phyloP scores from a whole-genome alignment of 306 rosid genomes.

The Vigna reflexopilosa region DNA sequence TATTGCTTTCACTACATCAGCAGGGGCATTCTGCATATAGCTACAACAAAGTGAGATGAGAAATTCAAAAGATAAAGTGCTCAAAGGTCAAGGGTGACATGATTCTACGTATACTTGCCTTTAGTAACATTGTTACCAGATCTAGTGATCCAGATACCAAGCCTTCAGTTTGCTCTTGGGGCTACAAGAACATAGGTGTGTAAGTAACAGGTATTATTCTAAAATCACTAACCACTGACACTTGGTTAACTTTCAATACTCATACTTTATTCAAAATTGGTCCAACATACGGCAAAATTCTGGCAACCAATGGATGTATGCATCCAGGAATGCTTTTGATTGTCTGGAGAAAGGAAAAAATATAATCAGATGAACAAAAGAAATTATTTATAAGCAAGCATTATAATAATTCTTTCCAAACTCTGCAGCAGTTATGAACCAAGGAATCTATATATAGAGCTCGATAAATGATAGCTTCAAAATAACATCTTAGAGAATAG shows the following conservation, averaged over 20 bases:
- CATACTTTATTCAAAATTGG: slow-evolving; percentile 77
- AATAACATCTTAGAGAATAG: slow-evolving; percentile 9
- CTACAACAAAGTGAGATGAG: slow-evolving; percentile 53
- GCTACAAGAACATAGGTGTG: slow-evolving; percentile 55
- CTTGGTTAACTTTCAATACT: slow-evolving; percentile 37
- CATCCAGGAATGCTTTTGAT: slow-evolving; percentile 84
- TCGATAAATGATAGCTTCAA: slow-evolving; percentile 9
- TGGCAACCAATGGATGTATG: slow-evolving; percentile 76
- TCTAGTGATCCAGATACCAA: slow-evolving; percentile 91
- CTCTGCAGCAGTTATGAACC: slow-evolving; percentile 21
- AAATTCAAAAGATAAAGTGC: slow-evolving; percentile 39
- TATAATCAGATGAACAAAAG: slow-evolving; percentile 29
- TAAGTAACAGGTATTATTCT: slow-evolving; percentile 44
- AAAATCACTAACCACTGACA: slow-evolving; percentile 23
- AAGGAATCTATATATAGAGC: slow-evolving; percentile 23
- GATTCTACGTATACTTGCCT: slow-evolving; percentile 73
- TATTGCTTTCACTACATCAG: slow-evolving; percentile 74
- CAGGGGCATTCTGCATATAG: slow-evolving; percentile 82
- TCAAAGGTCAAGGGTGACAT: slow-evolving; percentile 32
- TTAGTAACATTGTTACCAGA: slow-evolving; percentile 84
- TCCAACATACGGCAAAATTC: slow-evolving; percentile 75
- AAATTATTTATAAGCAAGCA: slow-evolving; percentile 33
- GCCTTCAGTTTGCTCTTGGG: slow-evolving; percentile 87
- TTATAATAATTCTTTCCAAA: neutral
- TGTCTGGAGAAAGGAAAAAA: slow-evolving; percentile 60